Percentiles rank a stretch among this genome's conserved stretches.
Evolutionary conservation across 805 yeast genomes (phyloP).

Genomic region (Wickerhamomyces ciferrii): DNA sequence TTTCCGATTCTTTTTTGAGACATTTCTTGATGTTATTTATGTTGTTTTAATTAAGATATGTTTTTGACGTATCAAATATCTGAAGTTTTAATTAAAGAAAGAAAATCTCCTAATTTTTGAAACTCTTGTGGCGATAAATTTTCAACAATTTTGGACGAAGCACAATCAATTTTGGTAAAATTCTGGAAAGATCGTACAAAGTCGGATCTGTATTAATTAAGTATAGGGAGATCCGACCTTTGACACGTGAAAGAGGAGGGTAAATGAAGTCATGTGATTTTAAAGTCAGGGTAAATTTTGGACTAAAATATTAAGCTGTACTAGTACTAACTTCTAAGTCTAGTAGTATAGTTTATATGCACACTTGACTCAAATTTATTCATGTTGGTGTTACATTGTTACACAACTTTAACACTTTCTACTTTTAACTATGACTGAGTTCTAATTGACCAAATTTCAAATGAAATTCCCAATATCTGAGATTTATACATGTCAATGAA

Average conservation of each 20-base stretch:
- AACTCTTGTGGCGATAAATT: conserved; percentile 1
- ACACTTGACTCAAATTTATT: too few relatives aligned
- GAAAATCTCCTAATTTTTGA: background rate
- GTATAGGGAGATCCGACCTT: too few relatives aligned
- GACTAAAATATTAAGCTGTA: too few relatives aligned
- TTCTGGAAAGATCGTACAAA: background rate
- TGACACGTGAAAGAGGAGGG: too few relatives aligned
- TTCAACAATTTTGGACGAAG: background rate
- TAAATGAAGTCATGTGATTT: too few relatives aligned
- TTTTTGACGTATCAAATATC: background rate
- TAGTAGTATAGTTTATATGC: too few relatives aligned
- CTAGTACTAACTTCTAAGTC: too few relatives aligned
- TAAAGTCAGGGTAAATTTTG: too few relatives aligned
- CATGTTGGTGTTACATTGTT: too few relatives aligned
- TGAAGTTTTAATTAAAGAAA: background rate
- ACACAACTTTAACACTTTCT: too few relatives aligned
- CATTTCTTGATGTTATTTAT: conserved; percentile 36
- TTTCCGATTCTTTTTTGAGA: conserved; percentile 94
- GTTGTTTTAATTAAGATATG: background rate
- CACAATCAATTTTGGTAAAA: background rate
- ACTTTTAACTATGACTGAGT: background rate
- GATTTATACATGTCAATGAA: background rate
- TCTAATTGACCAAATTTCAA: background rate
- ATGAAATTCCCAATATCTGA: background rate
- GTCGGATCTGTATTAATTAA: background rate